Base-by-base conservation (phyloP, 176 grass and related monocot species). In the Alloteropsis semialata region DNA sequence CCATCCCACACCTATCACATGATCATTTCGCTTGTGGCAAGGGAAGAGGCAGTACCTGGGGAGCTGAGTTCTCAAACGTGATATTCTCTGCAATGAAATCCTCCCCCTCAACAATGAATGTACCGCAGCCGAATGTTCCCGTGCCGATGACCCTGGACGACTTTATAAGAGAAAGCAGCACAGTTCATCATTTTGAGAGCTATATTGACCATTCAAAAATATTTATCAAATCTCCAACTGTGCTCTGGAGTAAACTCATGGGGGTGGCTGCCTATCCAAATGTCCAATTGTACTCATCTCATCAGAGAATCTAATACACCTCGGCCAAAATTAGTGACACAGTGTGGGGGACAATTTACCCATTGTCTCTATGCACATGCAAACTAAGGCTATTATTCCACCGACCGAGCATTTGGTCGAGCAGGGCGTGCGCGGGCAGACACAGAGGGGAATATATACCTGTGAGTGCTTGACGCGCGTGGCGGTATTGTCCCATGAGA, bases 81-180 rank as follows among this genome's bases (percentile, higher is more conserved):
- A 96, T 73, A 76, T 94, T 96, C 93, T 99, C 97, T 54, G 93
- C 97, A 29, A 99, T 92, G 78, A 96, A 96, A 81, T 99, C 93
- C 17, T 92, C 97, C 63, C 93, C 97, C 77, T 96, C 97, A 7
- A 99, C 80, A 41, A 99, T 96, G 54, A 87, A 54, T 0, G 90
- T 93, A 0, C 96, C 96, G 34, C 93, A 99, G 19, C 93, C 96
- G 30, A 99, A 99, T 53, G 96, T 99, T 74, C 96, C 96, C 0
- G 89, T 96, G 38, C 97, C 97, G 12, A 99, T 99, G 62, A 96
- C 85, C 50, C 91, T 90, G 60, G 97, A 99, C 5, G 87, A 59
- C 97, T 96, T 49, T 17, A 81, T 10, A 59, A 68, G 54, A 34
- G 76, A 84, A 43, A 67, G 57, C 9, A 12, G 3, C 17, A 78